Conservation (phyloP, 371 early-diverging fungal species). For the Apophysomyces variabilis region DNA sequence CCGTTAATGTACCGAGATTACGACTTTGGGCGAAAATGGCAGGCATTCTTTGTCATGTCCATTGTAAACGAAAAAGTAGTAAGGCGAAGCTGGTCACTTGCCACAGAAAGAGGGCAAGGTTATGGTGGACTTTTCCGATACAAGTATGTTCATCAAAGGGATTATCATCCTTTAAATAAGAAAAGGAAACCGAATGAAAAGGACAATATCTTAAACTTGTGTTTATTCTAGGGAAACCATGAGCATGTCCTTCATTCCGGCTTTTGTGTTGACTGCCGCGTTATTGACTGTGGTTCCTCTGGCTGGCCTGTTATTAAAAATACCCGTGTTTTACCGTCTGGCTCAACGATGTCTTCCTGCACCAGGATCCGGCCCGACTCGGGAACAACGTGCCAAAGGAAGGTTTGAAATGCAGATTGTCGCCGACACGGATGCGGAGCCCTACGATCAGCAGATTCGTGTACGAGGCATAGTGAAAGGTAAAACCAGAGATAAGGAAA, state of each 20-base stretch:
- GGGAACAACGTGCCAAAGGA: constrained; percentile 47
- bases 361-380: constrained; percentile 67
- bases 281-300: constrained; percentile 44
- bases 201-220: no score
- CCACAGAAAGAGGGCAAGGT: constrained; percentile 41
- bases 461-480: constrained; percentile 64
- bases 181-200: no score
- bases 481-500: not conserved
- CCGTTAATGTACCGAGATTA: constrained; percentile 30
- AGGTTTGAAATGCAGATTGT: constrained; percentile 53
- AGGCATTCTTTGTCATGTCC: constrained; percentile 66
- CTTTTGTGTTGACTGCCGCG: constrained; percentile 40
- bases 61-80: constrained; percentile 59
- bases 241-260: constrained; percentile 43
- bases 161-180: no score
- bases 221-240: constrained; percentile 51
- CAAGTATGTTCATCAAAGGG: constrained; percentile 21
- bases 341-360: constrained; percentile 53
- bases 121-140: constrained; percentile 66
- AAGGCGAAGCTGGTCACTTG: constrained; percentile 57
- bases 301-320: constrained; percentile 31
- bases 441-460: constrained; percentile 50
- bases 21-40: constrained; percentile 58
- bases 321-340: constrained; percentile 47
- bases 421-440: constrained; percentile 49